A percentile compares a stretch with the other conserved stretches of the same genome.
These are phyloP conservation scores for Moesziomyces parantarcticus DNA, from an alignment of 1,284 basidiomycete genomes.

Conservation along the genomic window DNA sequence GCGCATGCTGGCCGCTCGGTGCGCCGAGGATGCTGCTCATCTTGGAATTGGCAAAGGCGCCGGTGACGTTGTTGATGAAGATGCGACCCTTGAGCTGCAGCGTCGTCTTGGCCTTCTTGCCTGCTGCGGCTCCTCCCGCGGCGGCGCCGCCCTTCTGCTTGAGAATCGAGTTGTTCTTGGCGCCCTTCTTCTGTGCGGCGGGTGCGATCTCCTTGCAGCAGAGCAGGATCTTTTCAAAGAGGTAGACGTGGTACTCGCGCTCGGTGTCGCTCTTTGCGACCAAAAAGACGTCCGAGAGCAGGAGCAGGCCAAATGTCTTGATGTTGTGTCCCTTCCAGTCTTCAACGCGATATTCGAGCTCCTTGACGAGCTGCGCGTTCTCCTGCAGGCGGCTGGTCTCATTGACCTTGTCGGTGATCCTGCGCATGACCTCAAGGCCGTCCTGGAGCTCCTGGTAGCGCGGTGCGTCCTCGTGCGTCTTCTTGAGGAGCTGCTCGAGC, in stretches of 20 bases:
- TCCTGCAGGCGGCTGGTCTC: slow-evolving; percentile 86
- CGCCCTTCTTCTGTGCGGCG: slow-evolving; percentile 69
- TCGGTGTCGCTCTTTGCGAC: slow-evolving; percentile 97
- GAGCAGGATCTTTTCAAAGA: slow-evolving; percentile 98
- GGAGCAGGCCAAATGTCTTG: slow-evolving; percentile 88
- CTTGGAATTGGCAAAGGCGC: slow-evolving; percentile 72
- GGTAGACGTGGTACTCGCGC: slow-evolving; percentile 96
- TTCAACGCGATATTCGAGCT: slow-evolving; percentile 88
- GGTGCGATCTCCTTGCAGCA: slow-evolving; percentile 88
- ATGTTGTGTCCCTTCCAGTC: slow-evolving; percentile 99
- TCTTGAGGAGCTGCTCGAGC: slow-evolving; percentile 75
- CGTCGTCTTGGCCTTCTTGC: slow-evolving; percentile 72
- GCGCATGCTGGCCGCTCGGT: slow-evolving; percentile 65
- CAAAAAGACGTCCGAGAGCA: slow-evolving; percentile 92
- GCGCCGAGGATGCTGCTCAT: slow-evolving; percentile 45
- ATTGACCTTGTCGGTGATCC: slow-evolving; percentile 95
- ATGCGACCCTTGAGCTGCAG: slow-evolving; percentile 95
- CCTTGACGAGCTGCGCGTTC: slow-evolving; percentile 86
- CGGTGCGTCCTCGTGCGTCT: slow-evolving; percentile 66
- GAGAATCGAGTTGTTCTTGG: slow-evolving; percentile 60
- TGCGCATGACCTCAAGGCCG: slow-evolving; percentile 86
- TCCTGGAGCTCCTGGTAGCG: slow-evolving; percentile 80
- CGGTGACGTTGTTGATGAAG: slow-evolving; percentile 94
- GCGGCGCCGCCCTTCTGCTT: slow-evolving; percentile 44
- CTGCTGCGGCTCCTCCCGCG: slow-evolving; percentile 6